Conservation (phyloP, 2,329 filamentous ascomycete species). For the Tolypocladium amazonense region DNA sequence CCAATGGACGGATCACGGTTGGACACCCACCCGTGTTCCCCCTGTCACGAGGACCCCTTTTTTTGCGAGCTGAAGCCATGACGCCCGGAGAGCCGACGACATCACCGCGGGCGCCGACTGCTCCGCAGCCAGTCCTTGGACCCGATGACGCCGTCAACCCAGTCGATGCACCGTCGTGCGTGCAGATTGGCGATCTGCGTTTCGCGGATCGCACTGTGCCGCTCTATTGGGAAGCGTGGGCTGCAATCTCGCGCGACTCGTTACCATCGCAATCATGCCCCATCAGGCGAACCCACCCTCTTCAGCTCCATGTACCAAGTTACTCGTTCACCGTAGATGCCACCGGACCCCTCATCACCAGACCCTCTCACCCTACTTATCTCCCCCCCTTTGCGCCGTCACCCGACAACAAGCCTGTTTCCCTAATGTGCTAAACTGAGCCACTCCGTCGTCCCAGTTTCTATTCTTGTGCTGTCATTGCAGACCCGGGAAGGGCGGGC, state of each 20-base stretch:
- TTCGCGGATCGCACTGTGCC: background rate
- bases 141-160: background rate
- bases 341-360: constrained; percentile 1
- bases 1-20: background rate
- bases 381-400: background rate
- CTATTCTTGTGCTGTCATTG: background rate
- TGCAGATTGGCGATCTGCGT: background rate
- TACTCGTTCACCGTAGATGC: background rate
- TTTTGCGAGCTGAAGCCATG: background rate
- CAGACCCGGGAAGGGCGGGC: background rate
- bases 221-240: background rate
- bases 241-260: background rate
- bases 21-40: background rate
- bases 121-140: background rate
- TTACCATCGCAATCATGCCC: background rate
- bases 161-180: background rate
- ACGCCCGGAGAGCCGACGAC: background rate
- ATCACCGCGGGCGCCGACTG: background rate
- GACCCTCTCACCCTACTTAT: background rate
- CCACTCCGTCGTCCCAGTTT: background rate
- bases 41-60: background rate
- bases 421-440: background rate
- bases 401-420: background rate
- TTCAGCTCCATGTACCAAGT: background rate
- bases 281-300: background rate